Evolutionary conservation across 2,329 filamentous ascomycete species (phyloP).

Genomic region (Curvularia eragrostidis): DNA sequence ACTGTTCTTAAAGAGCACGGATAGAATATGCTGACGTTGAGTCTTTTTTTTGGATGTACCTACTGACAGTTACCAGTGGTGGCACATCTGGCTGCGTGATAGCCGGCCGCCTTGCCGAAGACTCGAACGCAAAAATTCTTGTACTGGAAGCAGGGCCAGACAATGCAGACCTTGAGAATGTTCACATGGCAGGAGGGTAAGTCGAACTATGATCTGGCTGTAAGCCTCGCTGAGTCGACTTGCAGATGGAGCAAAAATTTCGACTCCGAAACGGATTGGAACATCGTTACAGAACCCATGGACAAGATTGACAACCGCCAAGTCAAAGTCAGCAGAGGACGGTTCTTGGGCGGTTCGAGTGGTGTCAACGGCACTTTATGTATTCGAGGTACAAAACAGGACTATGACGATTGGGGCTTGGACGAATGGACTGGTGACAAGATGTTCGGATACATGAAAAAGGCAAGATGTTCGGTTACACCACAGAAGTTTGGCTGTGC

Average conservation of each 20-base stretch:
- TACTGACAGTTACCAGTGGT: constrained; percentile 39
- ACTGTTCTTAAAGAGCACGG: fast-evolving
- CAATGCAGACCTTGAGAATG: constrained; percentile 55
- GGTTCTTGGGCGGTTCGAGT: constrained; percentile 59
- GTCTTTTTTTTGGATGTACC: background rate
- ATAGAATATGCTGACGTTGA: too few species aligned
- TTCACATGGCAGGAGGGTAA: constrained; percentile 58
- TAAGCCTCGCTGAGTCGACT: background rate
- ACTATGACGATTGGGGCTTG: constrained; percentile 63
- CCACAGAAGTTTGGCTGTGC: fast-evolving
- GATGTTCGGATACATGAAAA: constrained; percentile 64
- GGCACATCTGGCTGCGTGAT: constrained; percentile 59
- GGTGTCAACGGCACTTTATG: constrained; percentile 60
- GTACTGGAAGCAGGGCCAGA: constrained; percentile 59
- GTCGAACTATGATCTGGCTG: background rate
- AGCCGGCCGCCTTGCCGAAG: constrained; percentile 57
- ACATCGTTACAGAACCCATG: constrained; percentile 54
- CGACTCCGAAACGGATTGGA: constrained; percentile 61
- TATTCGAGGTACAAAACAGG: constrained; percentile 58
- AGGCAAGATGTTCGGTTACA: constrained; percentile 39
- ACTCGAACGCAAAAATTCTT: constrained; percentile 51
- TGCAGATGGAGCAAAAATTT: constrained; percentile 55
- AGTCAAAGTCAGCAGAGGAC: constrained; percentile 58
- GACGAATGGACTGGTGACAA: constrained; percentile 65
- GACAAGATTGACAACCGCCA: constrained; percentile 52